A percentile compares a stretch with the other conserved stretches of the same genome.
These are phyloP conservation scores for Anisogramma anomala DNA, from an alignment of 2,329 filamentous ascomycete species.

Conservation along the genomic window DNA sequence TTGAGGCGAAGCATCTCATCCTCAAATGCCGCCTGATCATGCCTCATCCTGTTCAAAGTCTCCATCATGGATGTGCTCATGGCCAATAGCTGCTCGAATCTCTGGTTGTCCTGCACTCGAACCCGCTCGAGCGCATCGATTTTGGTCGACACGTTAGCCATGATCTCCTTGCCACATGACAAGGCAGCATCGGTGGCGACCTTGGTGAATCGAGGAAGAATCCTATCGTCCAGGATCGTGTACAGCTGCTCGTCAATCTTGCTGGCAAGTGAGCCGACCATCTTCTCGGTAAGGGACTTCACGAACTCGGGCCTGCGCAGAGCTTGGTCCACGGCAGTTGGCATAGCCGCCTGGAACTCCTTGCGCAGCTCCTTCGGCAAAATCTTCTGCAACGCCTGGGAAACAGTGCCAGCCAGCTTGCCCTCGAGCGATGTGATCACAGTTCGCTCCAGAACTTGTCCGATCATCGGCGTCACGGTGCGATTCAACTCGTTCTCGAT, in stretches of 20 bases:
- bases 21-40: conserved; percentile 58
- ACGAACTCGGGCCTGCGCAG: conserved; percentile 65
- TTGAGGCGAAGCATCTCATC: conserved; percentile 47
- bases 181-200: conserved; percentile 56
- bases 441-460: conserved; percentile 53
- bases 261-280: conserved; percentile 53
- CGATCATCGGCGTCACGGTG: conserved; percentile 63
- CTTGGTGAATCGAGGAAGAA: conserved; percentile 55
- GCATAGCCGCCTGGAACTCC: conserved; percentile 61
- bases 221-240: conserved; percentile 46
- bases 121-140: conserved; percentile 38
- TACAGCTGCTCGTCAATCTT: conserved; percentile 61
- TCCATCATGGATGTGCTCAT: conserved; percentile 56
- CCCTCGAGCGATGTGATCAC: conserved; percentile 61
- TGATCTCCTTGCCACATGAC: conserved; percentile 55
- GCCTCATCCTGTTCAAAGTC: conserved; percentile 58
- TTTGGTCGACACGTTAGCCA: conserved; percentile 45
- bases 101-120: conserved; percentile 44
- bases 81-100: conserved; percentile 61
- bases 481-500: conserved; percentile 65
- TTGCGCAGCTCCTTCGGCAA: conserved; percentile 34
- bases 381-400: conserved; percentile 37
- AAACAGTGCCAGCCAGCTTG: conserved; percentile 54
- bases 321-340: conserved; percentile 52
- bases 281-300: conserved; percentile 59